These are phyloP conservation scores for Cylindrotheca closterium DNA, from an alignment of 108 stramenopile genomes.

Conservation along the genomic window DNA sequence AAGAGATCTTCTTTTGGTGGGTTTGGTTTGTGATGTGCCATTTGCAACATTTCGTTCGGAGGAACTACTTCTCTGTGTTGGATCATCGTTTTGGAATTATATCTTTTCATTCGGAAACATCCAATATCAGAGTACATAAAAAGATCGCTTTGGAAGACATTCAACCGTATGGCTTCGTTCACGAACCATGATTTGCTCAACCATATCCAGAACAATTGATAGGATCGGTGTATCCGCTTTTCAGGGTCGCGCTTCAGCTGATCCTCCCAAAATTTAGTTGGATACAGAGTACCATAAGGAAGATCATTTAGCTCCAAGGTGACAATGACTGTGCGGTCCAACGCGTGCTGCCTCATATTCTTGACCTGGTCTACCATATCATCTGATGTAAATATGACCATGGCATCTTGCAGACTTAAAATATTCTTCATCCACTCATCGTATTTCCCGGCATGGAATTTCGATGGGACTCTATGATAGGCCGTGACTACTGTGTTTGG, in stretches of 20 bases:
- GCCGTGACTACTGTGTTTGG: constrained; percentile 61
- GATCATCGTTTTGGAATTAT: constrained; percentile 42
- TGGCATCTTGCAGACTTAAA: constrained; percentile 59
- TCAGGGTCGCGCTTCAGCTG: constrained; percentile 61
- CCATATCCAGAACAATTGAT: constrained; percentile 80
- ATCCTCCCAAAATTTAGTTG: constrained; percentile 51
- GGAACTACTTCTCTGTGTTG: constrained; percentile 36
- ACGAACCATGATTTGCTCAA: constrained; percentile 57
- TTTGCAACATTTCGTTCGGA: constrained; percentile 35
- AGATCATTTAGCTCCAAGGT: constrained; percentile 42
- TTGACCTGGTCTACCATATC: constrained; percentile 47
- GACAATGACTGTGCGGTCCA: constrained; percentile 47
- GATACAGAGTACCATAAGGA: constrained; percentile 33
- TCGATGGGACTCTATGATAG: constrained; percentile 55
- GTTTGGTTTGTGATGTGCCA: constrained; percentile 52
- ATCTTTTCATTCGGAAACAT: constrained; percentile 44
- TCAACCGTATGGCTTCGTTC: constrained; percentile 42
- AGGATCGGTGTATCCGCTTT: constrained; percentile 45
- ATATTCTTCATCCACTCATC: constrained; percentile 65
- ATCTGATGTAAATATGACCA: constrained; percentile 62
- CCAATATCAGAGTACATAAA: constrained; percentile 68
- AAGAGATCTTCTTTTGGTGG: constrained; percentile 34
- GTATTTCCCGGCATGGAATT: constrained; percentile 44
- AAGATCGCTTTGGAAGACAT: constrained; percentile 46
- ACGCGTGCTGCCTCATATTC: constrained; percentile 46